phyloP scores from a whole-genome alignment of 73 alveolate genomes.

The Blepharisma japonicum region DNA sequence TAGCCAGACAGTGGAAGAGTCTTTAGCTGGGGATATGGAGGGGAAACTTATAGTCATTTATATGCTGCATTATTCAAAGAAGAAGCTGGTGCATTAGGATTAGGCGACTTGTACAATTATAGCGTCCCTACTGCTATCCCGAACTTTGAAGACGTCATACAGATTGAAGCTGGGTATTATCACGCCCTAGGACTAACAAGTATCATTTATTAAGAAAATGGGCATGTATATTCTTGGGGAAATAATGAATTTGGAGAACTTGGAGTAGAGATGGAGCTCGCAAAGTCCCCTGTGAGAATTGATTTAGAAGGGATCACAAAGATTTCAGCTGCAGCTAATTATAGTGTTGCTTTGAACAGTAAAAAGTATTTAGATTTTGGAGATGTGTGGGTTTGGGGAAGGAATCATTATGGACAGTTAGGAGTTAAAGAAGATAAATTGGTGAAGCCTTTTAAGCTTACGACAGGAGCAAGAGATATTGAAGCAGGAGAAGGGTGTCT shows the following conservation, averaged over 20 bases:
- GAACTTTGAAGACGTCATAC: background rate
- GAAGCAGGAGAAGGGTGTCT: slow-evolving; percentile 27
- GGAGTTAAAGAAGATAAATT: background rate
- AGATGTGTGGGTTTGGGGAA: slow-evolving; percentile 22
- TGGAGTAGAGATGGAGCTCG: background rate
- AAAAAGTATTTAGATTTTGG: background rate
- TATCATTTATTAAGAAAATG: slow-evolving; percentile 1
- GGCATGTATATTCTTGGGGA: background rate
- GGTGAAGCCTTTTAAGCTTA: background rate
- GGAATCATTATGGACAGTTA: slow-evolving; percentile 22
- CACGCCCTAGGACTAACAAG: background rate
- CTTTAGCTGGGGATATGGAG: slow-evolving; percentile 28
- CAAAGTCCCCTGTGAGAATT: background rate
- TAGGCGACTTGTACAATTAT: background rate
- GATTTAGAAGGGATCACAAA: background rate
- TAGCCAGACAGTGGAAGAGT: background rate
- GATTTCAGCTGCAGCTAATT: slow-evolving; percentile 21
- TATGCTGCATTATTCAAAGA: background rate
- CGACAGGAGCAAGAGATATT: background rate
- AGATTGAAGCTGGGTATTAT: slow-evolving; percentile 21
- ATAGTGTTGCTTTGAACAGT: background rate
- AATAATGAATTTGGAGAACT: slow-evolving; percentile 14
- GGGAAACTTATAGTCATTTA: background rate
- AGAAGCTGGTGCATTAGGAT: background rate
- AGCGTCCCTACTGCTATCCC: background rate